Conservation (phyloP, 176 grass and related monocot genomes). For the Triticum turgidum region DNA sequence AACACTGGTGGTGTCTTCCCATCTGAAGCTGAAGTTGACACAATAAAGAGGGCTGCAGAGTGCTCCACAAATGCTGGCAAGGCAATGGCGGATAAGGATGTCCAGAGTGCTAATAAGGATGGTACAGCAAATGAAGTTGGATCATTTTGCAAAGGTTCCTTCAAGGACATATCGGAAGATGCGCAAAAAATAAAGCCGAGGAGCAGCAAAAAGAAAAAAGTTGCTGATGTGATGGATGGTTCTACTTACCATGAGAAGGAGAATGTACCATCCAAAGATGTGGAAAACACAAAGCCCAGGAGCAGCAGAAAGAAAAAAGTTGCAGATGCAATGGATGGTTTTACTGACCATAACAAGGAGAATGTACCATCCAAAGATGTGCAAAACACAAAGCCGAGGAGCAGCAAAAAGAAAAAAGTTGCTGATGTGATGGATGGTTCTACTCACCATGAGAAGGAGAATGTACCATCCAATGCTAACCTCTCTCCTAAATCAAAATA, state of each 20-base stretch:
- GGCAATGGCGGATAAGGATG: background rate
- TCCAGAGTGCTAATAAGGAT: constrained; percentile 1
- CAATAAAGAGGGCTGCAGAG: constrained; percentile 11
- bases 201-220: constrained; percentile 43
- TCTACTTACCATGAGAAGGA: constrained; percentile 56
- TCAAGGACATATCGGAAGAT: constrained; percentile 23
- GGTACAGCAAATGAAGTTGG: constrained; percentile 12
- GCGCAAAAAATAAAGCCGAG: background rate
- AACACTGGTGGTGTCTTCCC: constrained; percentile 21
- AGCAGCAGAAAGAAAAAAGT: constrained; percentile 41
- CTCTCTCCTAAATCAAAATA: constrained; percentile 25
- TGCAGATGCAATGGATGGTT: constrained; percentile 30
- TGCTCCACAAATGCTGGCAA: constrained; percentile 35
- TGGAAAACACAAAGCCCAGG: background rate
- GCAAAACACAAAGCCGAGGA: constrained; percentile 1
- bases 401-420: constrained; percentile 39
- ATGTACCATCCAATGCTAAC: constrained; percentile 36
- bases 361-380: constrained; percentile 40
- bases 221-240: constrained; percentile 26
- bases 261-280: constrained; percentile 43
- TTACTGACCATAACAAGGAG: constrained; percentile 61
- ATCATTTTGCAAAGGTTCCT: constrained; percentile 26
- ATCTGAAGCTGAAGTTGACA: constrained; percentile 25
- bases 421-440: constrained; percentile 23
- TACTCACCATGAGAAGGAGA: constrained; percentile 64